Evolutionary conservation across 2,329 filamentous ascomycete species (phyloP).

Genomic region (Epichloe hybrida): DNA sequence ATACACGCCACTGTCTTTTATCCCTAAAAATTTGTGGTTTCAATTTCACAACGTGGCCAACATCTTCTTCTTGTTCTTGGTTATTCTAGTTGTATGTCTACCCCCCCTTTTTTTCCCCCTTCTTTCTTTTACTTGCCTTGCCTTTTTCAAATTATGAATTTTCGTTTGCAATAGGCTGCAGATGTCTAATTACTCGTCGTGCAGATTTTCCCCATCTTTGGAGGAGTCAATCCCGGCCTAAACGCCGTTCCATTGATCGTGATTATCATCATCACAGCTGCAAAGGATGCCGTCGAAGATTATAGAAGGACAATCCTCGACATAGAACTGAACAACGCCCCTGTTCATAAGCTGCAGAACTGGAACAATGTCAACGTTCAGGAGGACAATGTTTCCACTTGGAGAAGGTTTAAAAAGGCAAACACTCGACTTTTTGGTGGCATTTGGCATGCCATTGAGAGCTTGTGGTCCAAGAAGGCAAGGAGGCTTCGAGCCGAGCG

Average conservation of each 20-base stretch:
- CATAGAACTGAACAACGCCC: constrained; percentile 89
- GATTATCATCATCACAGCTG: constrained; percentile 73
- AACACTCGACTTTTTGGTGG: constrained; percentile 48
- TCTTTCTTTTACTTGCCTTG: not conserved
- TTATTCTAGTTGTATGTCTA: constrained; percentile 74
- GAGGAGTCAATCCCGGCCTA: constrained; percentile 76
- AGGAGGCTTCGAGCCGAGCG: constrained; percentile 33
- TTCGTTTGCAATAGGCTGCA: not conserved
- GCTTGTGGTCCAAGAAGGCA: constrained; percentile 38
- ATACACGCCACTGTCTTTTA: constrained; percentile 87
- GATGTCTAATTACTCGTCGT: constrained; percentile 4
- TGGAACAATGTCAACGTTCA: constrained; percentile 91
- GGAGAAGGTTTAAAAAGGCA: constrained; percentile 86
- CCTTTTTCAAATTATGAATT: not conserved
- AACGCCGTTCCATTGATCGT: constrained; percentile 87
- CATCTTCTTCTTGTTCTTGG: constrained; percentile 93
- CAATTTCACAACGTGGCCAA: constrained; percentile 99
- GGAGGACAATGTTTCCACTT: constrained; percentile 71
- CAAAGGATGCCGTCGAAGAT: constrained; percentile 94
- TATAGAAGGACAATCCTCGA: constrained; percentile 84
- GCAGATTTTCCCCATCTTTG: constrained; percentile 94
- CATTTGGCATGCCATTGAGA: constrained; percentile 34
- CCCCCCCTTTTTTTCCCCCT: not conserved
- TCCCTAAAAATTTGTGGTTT: constrained; percentile 94
- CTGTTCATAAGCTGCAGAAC: constrained; percentile 75